These are phyloP conservation scores for barrel medic (Medicago truncatula) DNA, from an alignment of 306 rosid genomes.

Conservation along the genomic window DNA sequence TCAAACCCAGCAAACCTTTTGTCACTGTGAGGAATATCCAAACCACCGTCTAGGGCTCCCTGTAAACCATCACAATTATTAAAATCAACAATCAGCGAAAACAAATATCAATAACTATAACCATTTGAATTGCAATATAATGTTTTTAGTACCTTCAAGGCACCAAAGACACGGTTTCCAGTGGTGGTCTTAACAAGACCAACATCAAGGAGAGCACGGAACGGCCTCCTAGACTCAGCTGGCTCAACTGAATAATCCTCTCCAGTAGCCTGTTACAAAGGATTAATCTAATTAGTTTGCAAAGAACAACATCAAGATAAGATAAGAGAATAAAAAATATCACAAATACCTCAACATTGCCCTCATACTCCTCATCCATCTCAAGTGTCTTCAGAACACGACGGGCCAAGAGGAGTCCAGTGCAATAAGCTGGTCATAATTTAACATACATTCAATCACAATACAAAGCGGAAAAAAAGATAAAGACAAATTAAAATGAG, in stretches of 20 bases:
- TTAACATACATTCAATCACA: background rate
- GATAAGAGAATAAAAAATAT: background rate
- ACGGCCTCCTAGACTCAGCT: constrained; percentile 87
- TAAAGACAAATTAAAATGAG: background rate
- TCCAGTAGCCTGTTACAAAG: constrained; percentile 64
- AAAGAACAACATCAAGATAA: too few relatives aligned
- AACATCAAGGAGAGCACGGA: constrained; percentile 97
- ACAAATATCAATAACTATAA: background rate
- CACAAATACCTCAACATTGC: constrained; percentile 79
- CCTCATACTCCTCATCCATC: constrained; percentile 84
- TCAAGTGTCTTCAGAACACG: constrained; percentile 75
- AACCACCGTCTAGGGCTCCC: constrained; percentile 95
- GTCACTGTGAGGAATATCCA: constrained; percentile 91
- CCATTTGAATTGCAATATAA: too few relatives aligned
- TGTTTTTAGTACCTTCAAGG: constrained; percentile 60
- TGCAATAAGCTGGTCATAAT: constrained; percentile 72
- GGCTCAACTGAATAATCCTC: constrained; percentile 96
- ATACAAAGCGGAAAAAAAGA: background rate
- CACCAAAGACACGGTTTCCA: constrained; percentile 89
- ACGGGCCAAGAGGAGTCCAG: constrained; percentile 91
- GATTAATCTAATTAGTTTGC: background rate
- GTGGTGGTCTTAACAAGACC: constrained; percentile 87
- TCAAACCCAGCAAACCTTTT: constrained; percentile 87
- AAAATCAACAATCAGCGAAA: background rate
- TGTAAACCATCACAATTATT: constrained; percentile 34